phyloP scores from a whole-genome alignment of 495 filamentous ascomycete genomes.

The Talaromyces liani region DNA sequence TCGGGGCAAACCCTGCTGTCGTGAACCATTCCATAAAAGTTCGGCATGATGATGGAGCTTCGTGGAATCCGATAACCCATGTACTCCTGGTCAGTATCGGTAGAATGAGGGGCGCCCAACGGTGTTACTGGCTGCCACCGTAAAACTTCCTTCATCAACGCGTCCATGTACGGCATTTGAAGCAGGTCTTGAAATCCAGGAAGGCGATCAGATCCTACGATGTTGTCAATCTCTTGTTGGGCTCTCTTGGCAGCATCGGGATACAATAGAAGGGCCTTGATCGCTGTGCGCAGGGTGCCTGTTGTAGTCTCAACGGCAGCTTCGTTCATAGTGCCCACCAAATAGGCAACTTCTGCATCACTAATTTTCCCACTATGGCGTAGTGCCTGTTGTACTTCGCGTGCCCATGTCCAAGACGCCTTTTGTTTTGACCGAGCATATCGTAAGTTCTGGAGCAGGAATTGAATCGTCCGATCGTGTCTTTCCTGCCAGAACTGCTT shows the following conservation, averaged over 20 bases:
- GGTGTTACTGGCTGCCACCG: slow-evolving; percentile 53
- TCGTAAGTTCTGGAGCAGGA: neutral
- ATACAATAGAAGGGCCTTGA: slow-evolving; percentile 19
- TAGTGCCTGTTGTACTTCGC: slow-evolving; percentile 4
- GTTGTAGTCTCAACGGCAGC: slow-evolving; percentile 38
- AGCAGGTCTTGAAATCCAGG: slow-evolving; percentile 42
- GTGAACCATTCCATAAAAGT: slow-evolving; percentile 37
- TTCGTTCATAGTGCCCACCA: slow-evolving; percentile 35
- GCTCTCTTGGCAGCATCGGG: slow-evolving; percentile 12
- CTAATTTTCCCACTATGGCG: slow-evolving; percentile 8
- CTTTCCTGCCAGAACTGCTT: slow-evolving; percentile 5
- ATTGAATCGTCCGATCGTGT: neutral
- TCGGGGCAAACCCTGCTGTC: slow-evolving; percentile 30
- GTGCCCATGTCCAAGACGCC: slow-evolving; percentile 7
- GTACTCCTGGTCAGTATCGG: slow-evolving; percentile 47
- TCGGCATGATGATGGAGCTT: slow-evolving; percentile 39
- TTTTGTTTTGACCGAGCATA: neutral
- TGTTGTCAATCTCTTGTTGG: slow-evolving; percentile 23
- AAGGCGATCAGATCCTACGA: slow-evolving; percentile 27
- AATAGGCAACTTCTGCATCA: slow-evolving; percentile 24
- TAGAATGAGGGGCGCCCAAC: slow-evolving; percentile 47
- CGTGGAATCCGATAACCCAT: slow-evolving; percentile 48
- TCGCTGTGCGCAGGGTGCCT: slow-evolving; percentile 25
- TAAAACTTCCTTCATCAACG: slow-evolving; percentile 53
- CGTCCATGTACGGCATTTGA: slow-evolving; percentile 40